Conservation (phyloP, 192 early-diverging fungal genomes). For the Coemansia sp. region DNA sequence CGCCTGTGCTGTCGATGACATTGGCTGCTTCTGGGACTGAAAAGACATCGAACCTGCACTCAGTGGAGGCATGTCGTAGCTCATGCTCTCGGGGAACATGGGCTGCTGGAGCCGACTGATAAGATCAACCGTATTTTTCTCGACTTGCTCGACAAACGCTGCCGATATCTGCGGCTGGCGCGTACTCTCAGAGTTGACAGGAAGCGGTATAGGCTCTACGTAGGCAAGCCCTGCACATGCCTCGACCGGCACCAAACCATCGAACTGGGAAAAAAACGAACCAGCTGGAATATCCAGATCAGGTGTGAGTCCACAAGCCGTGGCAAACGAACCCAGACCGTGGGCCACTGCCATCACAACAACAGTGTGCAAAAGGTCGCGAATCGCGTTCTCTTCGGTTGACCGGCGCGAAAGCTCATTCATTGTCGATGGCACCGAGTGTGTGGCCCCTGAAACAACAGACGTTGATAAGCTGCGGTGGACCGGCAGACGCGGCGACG, state of each 20-base stretch:
- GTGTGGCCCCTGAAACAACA: slow-evolving; percentile 13
- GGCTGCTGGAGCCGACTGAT: slow-evolving; percentile 20
- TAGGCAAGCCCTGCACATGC: slow-evolving; percentile 19
- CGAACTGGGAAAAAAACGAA: slow-evolving; percentile 27
- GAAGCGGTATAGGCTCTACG: slow-evolving; percentile 5
- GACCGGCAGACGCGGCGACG: slow-evolving; percentile 5
- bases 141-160: slow-evolving; percentile 23
- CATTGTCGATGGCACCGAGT: slow-evolving; percentile 3
- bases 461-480: slow-evolving; percentile 34
- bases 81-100: slow-evolving; percentile 3
- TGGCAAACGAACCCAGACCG: slow-evolving; percentile 34
- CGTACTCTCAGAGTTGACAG: background rate
- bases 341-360: slow-evolving; percentile 43
- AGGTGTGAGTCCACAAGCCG: slow-evolving; percentile 36
- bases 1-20: background rate
- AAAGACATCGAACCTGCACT: slow-evolving; percentile 2
- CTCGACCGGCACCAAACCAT: slow-evolving; percentile 16
- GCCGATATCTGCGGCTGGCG: slow-evolving; percentile 15
- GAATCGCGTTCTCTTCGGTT: slow-evolving; percentile 33
- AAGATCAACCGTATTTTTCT: slow-evolving; percentile 29
- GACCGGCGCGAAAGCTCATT: slow-evolving; percentile 25
- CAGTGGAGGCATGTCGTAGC: slow-evolving; percentile 4
- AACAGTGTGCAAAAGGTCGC: slow-evolving; percentile 38
- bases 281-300: slow-evolving; percentile 38
- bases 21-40: background rate